Evolutionary conservation across 176 grass and related monocot genomes (phyloP), one percentile per base, ranked within the genome.

Genomic region (Poa pratensis): DNA sequence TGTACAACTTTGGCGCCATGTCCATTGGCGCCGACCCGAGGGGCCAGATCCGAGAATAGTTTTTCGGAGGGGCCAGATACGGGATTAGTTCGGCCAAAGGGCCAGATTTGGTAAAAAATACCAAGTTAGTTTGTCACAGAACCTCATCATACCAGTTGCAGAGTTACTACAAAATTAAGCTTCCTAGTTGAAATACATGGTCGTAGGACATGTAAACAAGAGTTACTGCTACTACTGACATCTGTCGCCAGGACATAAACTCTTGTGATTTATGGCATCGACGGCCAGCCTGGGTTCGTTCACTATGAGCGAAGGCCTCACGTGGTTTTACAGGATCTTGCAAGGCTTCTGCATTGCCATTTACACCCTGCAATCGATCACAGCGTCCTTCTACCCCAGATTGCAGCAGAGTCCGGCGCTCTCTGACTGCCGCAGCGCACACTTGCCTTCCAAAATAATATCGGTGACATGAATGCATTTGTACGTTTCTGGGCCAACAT

Each of bases 251-350:
- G 9, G 65, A 7, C 69, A 72, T 15, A 37, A 74, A 34, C 12
- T 35, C 5, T 13, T n/a, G 26, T 24, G 82, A 64, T 17, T 18
- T 45, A 24, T 73, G 80, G 19, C 24, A 45, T 46, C 7, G 9
- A 30, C 66, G 24, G n/a, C 35, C 65, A 39, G 34, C 52, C 35
- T 73, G 51, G 80, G 69, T 57, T 80, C 54, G 65, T 57, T 70
- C 48, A 62, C 28, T 58, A 37, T 26, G 52, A 27, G 52, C 23
- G 15, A 64, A 16, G 57, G 46, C 45, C 32, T 54, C 48, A 85
- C 60, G 48, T 85, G 73, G 73, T 40, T 49, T 54, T 54, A 68
- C 73, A 84, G 57, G 40, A 84, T 84, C 16, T 34, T 3, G 39
- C 23, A 61, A 62, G 28, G 59, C 57, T 40, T 5, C 60, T 67